phyloP scores from a whole-genome alignment of 805 yeast genomes.

The Wickerhamomyces rabaulensis region DNA sequence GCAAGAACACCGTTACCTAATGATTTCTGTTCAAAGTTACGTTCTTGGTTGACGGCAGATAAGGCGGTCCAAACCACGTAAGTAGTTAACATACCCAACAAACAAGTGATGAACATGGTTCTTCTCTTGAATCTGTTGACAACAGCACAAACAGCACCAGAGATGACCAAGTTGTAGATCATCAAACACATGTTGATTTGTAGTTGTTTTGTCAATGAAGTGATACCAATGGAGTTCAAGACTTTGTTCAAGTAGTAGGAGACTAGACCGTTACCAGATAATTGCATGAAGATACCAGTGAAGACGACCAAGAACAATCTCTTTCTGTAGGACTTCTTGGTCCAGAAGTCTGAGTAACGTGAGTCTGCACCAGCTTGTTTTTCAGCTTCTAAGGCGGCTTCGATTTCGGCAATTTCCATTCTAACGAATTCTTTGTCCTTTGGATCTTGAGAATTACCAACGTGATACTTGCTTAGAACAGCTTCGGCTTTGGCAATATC shows the following conservation, averaged over 20 bases:
- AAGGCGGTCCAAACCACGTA: conserved; percentile 38
- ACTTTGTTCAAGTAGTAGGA: conserved; percentile 47
- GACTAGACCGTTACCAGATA: conserved; percentile 47
- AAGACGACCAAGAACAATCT: conserved; percentile 32
- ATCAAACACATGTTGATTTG: conserved; percentile 43
- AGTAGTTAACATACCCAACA: conserved; percentile 29
- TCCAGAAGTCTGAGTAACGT: conserved; percentile 32
- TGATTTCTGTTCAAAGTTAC: conserved; percentile 32
- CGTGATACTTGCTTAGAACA: conserved; percentile 35
- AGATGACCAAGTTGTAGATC: conserved; percentile 36
- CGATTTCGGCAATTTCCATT: conserved; percentile 36
- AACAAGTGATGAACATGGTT: conserved; percentile 30
- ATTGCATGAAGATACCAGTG: conserved; percentile 35
- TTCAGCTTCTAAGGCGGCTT: conserved; percentile 36
- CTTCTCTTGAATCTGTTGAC: conserved; percentile 29
- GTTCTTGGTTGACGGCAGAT: conserved; percentile 40
- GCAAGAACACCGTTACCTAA: conserved; percentile 43
- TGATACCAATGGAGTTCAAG: conserved; percentile 48
- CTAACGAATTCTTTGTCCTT: conserved; percentile 24
- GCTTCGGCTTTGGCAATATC: conserved; percentile 37
- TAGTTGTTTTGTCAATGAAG: conserved; percentile 36
- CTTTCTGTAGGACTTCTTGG: conserved; percentile 31
- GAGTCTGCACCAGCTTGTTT: conserved; percentile 25
- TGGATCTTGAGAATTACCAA: conserved; percentile 26
- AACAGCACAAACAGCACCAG: conserved; percentile 23